phyloP scores from a whole-genome alignment of 2,329 filamentous ascomycete species.

The Hymenoscyphus infarciens region DNA sequence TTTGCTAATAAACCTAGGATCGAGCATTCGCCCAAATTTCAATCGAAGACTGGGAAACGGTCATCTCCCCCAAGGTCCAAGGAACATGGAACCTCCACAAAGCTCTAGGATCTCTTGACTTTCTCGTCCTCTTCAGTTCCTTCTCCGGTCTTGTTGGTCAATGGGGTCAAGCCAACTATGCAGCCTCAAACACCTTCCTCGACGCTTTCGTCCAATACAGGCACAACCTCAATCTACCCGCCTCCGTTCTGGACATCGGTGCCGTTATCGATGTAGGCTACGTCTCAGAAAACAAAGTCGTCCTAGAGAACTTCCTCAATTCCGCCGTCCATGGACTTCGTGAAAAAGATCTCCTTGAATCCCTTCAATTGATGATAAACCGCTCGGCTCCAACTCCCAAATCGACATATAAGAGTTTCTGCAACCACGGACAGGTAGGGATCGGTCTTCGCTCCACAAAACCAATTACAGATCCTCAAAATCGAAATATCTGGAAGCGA shows the following conservation, averaged over 20 bases:
- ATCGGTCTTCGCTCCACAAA: conserved; percentile 2
- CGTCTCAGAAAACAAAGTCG: neutral
- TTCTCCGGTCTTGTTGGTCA: neutral
- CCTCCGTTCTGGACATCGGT: conserved; percentile 22
- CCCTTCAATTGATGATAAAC: neutral
- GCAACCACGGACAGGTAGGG: neutral
- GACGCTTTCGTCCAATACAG: conserved; percentile 30
- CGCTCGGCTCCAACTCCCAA: neutral
- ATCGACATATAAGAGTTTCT: neutral
- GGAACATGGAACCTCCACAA: conserved; percentile 23
- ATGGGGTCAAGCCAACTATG: conserved; percentile 27
- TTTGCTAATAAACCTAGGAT: conserved; percentile 6
- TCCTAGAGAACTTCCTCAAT: neutral
- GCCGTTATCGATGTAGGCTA: conserved; percentile 7
- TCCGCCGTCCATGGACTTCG: neutral
- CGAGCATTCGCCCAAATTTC: conserved; percentile 37
- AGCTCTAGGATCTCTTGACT: conserved; percentile 33
- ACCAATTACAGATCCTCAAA: neutral
- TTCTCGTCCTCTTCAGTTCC: conserved; percentile 34
- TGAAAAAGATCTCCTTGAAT: neutral
- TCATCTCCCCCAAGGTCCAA: conserved; percentile 36
- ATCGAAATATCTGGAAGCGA: conserved; percentile 4
- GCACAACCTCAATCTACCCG: conserved; percentile 18
- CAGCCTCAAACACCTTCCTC: conserved; percentile 35
- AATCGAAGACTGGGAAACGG: conserved; percentile 35